Evolutionary conservation across 2,329 filamentous ascomycete species (phyloP), one percentile per base, ranked within the genome.

Genomic region (Rhinocladiella similis): DNA sequence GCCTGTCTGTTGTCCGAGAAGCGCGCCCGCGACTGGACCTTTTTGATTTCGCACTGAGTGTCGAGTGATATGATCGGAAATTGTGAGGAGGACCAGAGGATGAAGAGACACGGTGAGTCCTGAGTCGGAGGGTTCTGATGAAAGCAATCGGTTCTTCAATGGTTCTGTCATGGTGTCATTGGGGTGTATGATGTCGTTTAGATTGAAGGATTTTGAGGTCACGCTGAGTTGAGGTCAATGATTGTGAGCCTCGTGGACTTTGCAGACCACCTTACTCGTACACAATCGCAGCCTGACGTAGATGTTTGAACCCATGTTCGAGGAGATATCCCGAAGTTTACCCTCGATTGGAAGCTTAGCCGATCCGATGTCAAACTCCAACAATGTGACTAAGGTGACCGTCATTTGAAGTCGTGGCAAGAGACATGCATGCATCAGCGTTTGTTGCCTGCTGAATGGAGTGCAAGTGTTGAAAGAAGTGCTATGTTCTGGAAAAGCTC

Each of bases 51-150:
- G 85, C 54, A 96, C 81, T 1, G 87, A 90, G 73, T 96, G 92
- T 58, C 94, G 85, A 56, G 93, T 96, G 72, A 97, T 91, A 72
- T 96, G 95, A 74, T 99, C 94, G 65, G 93, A 96, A 67, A 99
- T 94, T 63, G 89, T 95, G 75, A 99, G 89, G 64, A 97, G 88
- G 50, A 96, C 92, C 47, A 99, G 86, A 22, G 94, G 94, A 69
- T 99, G 94, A 16, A 99, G 84, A 66, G 91, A 85, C 54, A 91
- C 85, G 63, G 91, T 87, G 43, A 95, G 84, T 49, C 85, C 84
- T 18, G 87, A 87, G 72, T 94, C 90, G 41, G 84, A 84, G 4
- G 84, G 81, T 73, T 85, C 88, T 56, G 79, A 80, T 5, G 87
- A 89, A 46, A 91, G 70, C 60, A 90, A 79, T 51, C 84, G 77